These are phyloP conservation scores for Fusarium sp. DNA, from an alignment of 2,329 filamentous ascomycete genomes.

Conservation along the genomic window DNA sequence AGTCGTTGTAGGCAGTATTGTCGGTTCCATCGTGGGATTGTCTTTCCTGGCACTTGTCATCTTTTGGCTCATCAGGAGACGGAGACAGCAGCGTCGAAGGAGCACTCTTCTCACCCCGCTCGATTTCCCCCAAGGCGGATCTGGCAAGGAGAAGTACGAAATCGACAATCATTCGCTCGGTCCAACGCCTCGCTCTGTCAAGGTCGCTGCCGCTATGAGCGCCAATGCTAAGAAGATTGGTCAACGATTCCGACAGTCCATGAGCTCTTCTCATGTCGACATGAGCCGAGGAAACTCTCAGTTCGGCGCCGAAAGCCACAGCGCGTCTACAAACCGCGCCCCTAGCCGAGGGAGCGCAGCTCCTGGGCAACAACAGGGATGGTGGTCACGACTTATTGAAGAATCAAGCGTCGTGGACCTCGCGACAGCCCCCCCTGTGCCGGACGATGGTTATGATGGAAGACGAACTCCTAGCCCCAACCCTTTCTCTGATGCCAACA, in stretches of 20 bases:
- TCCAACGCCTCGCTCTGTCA: conserved; percentile 55
- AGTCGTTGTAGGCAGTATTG: conserved; percentile 61
- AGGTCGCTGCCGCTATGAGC: conserved; percentile 43
- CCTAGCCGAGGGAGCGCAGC: conserved; percentile 8
- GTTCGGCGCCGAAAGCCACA: conserved; percentile 53
- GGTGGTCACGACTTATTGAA: conserved; percentile 56
- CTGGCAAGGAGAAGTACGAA: conserved; percentile 33
- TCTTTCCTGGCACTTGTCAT: conserved; percentile 56
- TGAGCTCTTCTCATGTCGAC: conserved; percentile 54
- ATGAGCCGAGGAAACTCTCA: conserved; percentile 65
- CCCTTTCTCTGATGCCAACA: conserved; percentile 56
- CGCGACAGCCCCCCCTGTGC: conserved; percentile 37
- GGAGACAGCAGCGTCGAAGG: conserved; percentile 52
- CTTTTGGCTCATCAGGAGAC: conserved; percentile 61
- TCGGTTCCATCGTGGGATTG: conserved; percentile 57
- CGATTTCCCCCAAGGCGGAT: conserved; percentile 44
- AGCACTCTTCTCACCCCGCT: conserved; percentile 62
- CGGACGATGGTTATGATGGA: conserved; percentile 26
- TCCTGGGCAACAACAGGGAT: conserved; percentile 47
- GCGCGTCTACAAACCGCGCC: conserved; percentile 44
- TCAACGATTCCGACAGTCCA: conserved; percentile 30
- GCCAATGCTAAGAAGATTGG: conserved; percentile 45
- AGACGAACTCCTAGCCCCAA: conserved; percentile 31
- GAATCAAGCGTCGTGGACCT: conserved; percentile 53
- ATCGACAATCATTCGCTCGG: conserved; percentile 59